Base-by-base conservation (phyloP, 2,329 filamentous ascomycete genomes). In the Fusarium nygamai region DNA sequence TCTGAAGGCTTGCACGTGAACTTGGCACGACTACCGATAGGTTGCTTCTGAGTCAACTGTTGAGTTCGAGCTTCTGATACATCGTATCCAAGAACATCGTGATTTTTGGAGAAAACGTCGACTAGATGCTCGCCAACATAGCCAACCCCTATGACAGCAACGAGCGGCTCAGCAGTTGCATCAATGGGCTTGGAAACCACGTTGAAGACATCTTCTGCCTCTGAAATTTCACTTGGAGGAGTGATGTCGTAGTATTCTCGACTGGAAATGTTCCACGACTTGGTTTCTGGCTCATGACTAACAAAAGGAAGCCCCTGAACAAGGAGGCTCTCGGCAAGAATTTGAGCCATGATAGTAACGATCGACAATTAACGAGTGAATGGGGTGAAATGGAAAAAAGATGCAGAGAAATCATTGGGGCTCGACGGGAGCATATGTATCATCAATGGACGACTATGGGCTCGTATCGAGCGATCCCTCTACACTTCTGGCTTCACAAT, bases 111-210 rank as follows among this genome's bases (percentile, higher is more conserved):
- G 67, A 88, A 88, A 22, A 79, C 81, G 11, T 80, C 76, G 46
- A 87, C 83, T 19, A 89, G 84, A 65, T 88, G 85, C 62, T 83
- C 82, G 13, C 87, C 87, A 9, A 89, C 86, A 74, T 88, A 89
- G 46, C 87, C 87, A 22, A 88, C 85, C 8, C 87, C 87, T 33
- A 89, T 85, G 38, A 88, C 82, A 59, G 85, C 86, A 7, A 88
- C 83, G 10, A 84, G 66, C 13, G 84, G 81, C 8, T 81, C 76
- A 22, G 53, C 44, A 8, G 41, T 46, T 10, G 53, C 12, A 38
- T 74, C 63, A 48, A 77, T 71, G 31, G 70, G 43, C 24, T 66
- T 63, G 11, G 65, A 16, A 1, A 51, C 47, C 8, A 64, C 51
- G 56, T 16, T 51, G 50, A 73, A 73, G 20, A 50, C 73, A 53